A percentile compares a stretch with the other conserved stretches of the same genome.
phyloP scores from a whole-genome alignment of 495 filamentous ascomycete species.

The Penicillium argentinense region DNA sequence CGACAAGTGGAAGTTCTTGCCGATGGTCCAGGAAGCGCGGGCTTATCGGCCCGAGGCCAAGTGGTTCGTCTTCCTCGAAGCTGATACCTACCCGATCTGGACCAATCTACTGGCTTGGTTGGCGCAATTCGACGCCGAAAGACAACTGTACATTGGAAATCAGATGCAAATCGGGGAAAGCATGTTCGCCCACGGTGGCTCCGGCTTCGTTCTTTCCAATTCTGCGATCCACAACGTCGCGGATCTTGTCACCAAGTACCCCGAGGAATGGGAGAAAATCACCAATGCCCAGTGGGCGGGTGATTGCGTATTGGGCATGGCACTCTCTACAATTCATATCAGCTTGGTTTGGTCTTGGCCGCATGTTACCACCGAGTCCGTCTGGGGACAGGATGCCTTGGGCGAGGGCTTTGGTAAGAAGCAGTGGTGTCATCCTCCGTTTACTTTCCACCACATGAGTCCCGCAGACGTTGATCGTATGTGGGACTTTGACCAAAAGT shows the following conservation, averaged over 20 bases:
- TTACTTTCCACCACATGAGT: slow-evolving; percentile 50
- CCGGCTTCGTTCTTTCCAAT: slow-evolving; percentile 56
- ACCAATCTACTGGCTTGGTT: slow-evolving; percentile 60
- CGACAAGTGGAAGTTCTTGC: slow-evolving; percentile 72
- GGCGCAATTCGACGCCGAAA: slow-evolving; percentile 43
- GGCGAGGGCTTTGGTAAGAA: slow-evolving; percentile 30
- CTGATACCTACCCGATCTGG: slow-evolving; percentile 67
- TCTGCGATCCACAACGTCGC: slow-evolving; percentile 32
- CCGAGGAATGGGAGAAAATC: slow-evolving; percentile 28
- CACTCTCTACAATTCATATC: slow-evolving; percentile 35
- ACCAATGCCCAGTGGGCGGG: slow-evolving; percentile 39
- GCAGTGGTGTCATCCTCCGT: slow-evolving; percentile 51
- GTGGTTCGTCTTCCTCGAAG: slow-evolving; percentile 71
- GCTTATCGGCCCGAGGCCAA: slow-evolving; percentile 47
- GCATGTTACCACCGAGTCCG: slow-evolving; percentile 28
- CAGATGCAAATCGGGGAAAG: slow-evolving; percentile 45
- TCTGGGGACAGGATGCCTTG: slow-evolving; percentile 43
- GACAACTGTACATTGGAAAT: slow-evolving; percentile 55
- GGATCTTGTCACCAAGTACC: slow-evolving; percentile 12
- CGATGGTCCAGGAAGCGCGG: slow-evolving; percentile 59
- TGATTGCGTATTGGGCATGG: slow-evolving; percentile 47
- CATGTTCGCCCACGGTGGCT: slow-evolving; percentile 66
- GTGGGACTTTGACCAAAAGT: slow-evolving; percentile 40
- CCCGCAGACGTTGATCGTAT: slow-evolving; percentile 38
- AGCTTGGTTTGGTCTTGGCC: slow-evolving; percentile 38